Base-by-base conservation (phyloP, 1,284 basidiomycete genomes). In the Cutaneotrichosporon daszewskae region DNA sequence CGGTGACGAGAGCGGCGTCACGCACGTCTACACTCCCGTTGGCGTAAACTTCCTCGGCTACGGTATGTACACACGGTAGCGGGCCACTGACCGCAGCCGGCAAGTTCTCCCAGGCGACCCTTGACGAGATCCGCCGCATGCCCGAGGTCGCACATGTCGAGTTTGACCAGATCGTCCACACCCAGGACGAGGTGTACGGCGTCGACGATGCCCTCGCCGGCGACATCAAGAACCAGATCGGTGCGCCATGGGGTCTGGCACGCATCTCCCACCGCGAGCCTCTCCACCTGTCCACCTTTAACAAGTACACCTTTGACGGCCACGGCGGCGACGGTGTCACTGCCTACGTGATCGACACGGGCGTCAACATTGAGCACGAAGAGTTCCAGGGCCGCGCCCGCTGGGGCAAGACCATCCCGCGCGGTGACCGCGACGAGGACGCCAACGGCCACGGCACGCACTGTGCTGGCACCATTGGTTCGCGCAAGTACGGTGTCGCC, bases 181-280 rank as follows among this genome's bases (percentile, higher is more conserved):
- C 85, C 13, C 77, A 80, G 54, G 81, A 84, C 2, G 57, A 75
- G 34, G 9, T 47, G 36, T 55, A 59, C 39, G 67, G 60, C 44
- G 53, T 64, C 43, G 60, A 66, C 52, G 24, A 46, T 31, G 49
- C 41, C 25, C 41, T 43, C 24, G 43, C 51, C 35, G 47, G 60
- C 11, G 65, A 67, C 29, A 60, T 74, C 46, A 50, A 55, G n/a
- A 62, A 75, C 5, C 87, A 96, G 79, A 82, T 73, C 47, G 73
- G 76, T 24, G 88, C 94, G 18, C 91, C 94, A 44, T 97, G 95
- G 95, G 90, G 95, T 68, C 83, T 99, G 31, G 92, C 94, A 36
- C 87, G 95, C 47, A 81, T 98, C 65, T 92, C 88, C 55, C 95
- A 99, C 74, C 83, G 90, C 43, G 59, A 76, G 18, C 80, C 73